A percentile compares a stretch with the other conserved stretches of the same genome.
Conservation (phyloP, 257 asterid species). For the Gynochthodes officinalis region DNA sequence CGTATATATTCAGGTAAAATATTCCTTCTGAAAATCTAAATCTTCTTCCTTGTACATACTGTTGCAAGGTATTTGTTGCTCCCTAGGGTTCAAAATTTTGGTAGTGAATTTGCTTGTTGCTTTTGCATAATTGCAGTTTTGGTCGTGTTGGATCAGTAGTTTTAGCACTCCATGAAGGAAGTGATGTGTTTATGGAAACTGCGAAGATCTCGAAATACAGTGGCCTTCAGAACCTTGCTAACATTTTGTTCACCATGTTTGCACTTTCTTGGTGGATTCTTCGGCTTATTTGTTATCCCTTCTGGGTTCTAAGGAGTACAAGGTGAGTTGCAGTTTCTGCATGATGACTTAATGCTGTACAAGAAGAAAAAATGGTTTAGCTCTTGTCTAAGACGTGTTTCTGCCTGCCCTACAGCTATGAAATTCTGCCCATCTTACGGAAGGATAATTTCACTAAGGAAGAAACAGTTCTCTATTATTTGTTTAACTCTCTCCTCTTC, state of each 20-base stretch:
- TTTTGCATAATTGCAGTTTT: conserved; percentile 15
- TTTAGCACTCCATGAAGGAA: conserved; percentile 36
- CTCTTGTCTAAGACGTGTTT: not conserved
- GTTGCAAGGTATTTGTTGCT: not conserved
- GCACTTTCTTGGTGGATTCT: conserved; percentile 23
- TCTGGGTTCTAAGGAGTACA: conserved; percentile 32
- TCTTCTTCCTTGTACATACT: not conserved
- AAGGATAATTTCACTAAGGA: not conserved
- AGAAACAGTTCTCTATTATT: conserved; percentile 14
- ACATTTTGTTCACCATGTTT: conserved; percentile 26
- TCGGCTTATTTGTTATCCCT: conserved; percentile 29
- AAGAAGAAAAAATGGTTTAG: not conserved
- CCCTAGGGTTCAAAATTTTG: not conserved
- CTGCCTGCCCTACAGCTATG: conserved; percentile 24
- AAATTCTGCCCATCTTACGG: conserved; percentile 13
- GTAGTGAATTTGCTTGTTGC: not conserved
- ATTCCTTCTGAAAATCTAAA: not conserved
- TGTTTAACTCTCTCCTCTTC: conserved; percentile 28
- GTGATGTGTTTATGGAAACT: conserved; percentile 36
- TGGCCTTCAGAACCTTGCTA: conserved; percentile 23
- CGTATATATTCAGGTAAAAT: conserved; percentile 29
- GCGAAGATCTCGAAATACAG: conserved; percentile 37
- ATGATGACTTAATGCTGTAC: not conserved
- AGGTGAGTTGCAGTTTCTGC: conserved; percentile 18
- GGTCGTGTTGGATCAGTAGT: conserved; percentile 33